Percentiles rank a stretch among this genome's conserved stretches.
These are phyloP conservation scores for Phytophthora vignae DNA, from an alignment of 352 stramenopile species.

Conservation along the genomic window DNA sequence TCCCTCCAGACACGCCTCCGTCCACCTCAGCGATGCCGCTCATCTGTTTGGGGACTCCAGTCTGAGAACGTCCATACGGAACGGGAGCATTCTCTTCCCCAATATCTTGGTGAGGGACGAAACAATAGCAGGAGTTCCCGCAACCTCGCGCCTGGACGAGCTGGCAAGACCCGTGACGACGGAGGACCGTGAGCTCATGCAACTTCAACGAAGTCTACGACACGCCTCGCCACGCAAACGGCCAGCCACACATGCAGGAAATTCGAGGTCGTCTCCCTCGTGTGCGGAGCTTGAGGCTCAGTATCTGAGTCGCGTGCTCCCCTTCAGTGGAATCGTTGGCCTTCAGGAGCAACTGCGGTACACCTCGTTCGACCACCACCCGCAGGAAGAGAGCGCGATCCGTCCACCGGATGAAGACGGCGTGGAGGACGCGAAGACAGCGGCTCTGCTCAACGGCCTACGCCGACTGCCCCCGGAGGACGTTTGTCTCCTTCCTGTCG, in stretches of 20 bases:
- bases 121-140: constrained; percentile 8
- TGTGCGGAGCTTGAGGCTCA: constrained; percentile 55
- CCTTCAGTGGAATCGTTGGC: constrained; percentile 49
- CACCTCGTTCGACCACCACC: constrained; percentile 47
- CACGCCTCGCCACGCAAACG: constrained; percentile 13
- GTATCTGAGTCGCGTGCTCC: constrained; percentile 55
- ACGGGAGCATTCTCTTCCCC: constrained; percentile 53
- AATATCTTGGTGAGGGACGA: constrained; percentile 51
- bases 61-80: constrained; percentile 3
- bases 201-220: constrained; percentile 5
- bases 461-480: constrained; percentile 53
- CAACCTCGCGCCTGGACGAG: constrained; percentile 20
- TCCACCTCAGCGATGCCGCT: constrained; percentile 24
- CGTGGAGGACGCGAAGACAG: constrained; percentile 36
- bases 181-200: constrained; percentile 11
- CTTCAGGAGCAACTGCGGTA: constrained; percentile 62
- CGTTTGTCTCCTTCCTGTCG: constrained; percentile 45
- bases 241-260: constrained; percentile 6
- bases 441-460: constrained; percentile 53
- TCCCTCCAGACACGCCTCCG: constrained; percentile 18
- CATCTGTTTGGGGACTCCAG: neutral
- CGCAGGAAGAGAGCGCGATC: constrained; percentile 16
- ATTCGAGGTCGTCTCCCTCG: constrained; percentile 21
- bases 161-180: constrained; percentile 31
- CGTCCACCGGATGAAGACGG: constrained; percentile 8